phyloP scores from a whole-genome alignment of 2,329 filamentous ascomycete genomes.

The Penicillium capsulatum region DNA sequence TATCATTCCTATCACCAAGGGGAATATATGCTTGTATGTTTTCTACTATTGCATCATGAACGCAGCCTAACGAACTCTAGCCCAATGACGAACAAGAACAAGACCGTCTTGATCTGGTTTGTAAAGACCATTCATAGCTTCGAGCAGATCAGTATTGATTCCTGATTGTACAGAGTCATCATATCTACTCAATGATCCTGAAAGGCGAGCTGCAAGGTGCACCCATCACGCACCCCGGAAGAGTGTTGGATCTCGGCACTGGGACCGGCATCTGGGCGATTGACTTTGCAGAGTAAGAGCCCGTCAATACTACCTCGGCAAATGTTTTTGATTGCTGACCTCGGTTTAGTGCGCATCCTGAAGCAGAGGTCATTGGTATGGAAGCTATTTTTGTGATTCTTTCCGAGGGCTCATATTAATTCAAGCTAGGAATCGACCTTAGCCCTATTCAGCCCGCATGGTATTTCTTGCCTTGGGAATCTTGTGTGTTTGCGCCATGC shows the following conservation, averaged over 20 bases:
- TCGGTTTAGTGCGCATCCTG: slow-evolving; percentile 21
- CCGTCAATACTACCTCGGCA: background rate
- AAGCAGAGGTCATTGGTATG: slow-evolving; percentile 31
- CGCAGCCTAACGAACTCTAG: slow-evolving; percentile 6
- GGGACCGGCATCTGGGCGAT: slow-evolving; percentile 39
- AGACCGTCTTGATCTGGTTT: slow-evolving; percentile 33
- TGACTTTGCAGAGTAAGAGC: slow-evolving; percentile 34
- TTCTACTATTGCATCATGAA: background rate
- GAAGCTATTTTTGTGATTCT: background rate
- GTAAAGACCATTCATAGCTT: slow-evolving; percentile 6
- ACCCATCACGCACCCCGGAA: slow-evolving; percentile 24
- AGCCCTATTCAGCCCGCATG: slow-evolving; percentile 32
- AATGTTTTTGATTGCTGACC: slow-evolving; percentile 2
- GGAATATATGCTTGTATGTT: slow-evolving; percentile 27
- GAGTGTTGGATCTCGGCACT: slow-evolving; percentile 36
- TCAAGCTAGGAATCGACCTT: slow-evolving; percentile 26
- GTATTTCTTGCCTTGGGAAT: slow-evolving; percentile 9
- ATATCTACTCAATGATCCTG: slow-evolving; percentile 34
- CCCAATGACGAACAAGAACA: slow-evolving; percentile 37
- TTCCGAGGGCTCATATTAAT: slow-evolving; percentile 1
- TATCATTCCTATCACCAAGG: slow-evolving; percentile 33
- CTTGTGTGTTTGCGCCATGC: background rate
- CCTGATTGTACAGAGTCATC: slow-evolving; percentile 26
- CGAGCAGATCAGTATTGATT: background rate
- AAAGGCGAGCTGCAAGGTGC: slow-evolving; percentile 27